phyloP scores from a whole-genome alignment of 177 flowering plant genomes.

The Vitis hybrid region DNA sequence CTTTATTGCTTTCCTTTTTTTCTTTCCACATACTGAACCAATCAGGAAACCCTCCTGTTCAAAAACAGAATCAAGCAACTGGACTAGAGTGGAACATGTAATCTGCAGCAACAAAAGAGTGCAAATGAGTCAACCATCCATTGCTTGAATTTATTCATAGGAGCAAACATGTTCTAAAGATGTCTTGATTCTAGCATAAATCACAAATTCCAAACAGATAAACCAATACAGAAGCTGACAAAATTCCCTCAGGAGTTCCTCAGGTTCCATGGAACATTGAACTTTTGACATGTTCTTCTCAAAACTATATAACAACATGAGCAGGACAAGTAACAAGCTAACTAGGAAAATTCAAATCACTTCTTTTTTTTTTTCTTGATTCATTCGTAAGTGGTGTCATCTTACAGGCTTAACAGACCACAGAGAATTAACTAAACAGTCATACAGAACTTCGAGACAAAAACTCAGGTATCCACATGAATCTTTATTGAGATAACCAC shows the following conservation, averaged over 20 bases:
- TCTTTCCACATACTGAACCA: conserved; percentile 34
- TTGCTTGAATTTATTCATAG: background rate
- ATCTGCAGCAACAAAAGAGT: conserved; percentile 45
- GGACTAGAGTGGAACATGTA: conserved; percentile 35
- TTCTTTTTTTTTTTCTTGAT: too few species aligned
- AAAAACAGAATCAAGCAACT: conserved; percentile 43
- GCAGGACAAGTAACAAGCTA: too few species aligned
- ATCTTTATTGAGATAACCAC: too few species aligned
- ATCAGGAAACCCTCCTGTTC: conserved; percentile 14
- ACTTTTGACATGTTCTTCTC: background rate
- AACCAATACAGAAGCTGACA: background rate
- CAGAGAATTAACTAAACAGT: too few species aligned
- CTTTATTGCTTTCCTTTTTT: conserved; percentile 44
- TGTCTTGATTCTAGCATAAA: background rate
- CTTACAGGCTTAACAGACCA: too few species aligned
- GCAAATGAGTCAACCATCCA: background rate
- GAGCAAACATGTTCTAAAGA: background rate
- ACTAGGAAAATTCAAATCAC: too few species aligned
- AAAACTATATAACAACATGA: background rate
- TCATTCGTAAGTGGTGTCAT: too few species aligned
- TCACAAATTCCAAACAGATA: background rate
- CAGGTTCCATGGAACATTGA: too few species aligned
- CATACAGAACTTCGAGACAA: too few species aligned
- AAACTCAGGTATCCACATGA: too few species aligned
- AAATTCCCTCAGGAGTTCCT: background rate